Evolutionary conservation across 164 flowering plant species (phyloP), one percentile per base, ranked within the genome.

Genomic region (Aristolochia fimbriata): DNA sequence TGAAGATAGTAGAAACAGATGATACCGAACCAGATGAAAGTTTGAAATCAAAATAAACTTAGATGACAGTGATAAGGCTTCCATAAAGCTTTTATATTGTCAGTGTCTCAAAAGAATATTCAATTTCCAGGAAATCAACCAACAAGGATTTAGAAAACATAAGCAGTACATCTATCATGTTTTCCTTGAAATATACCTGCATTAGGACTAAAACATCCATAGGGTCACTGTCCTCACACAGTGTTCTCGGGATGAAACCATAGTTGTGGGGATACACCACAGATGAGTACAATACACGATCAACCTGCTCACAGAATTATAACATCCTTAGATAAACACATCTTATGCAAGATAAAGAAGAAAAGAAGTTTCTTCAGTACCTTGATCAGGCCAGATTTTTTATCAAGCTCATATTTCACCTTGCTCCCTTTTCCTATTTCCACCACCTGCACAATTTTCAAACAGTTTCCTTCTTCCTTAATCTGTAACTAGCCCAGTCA

Each of bases 341-440:
- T 8, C 3, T 31, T 15, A 16, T 24, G 17, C 27, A 58, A 60
- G 23, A 5, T 52, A 7, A 20, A 31, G 59, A 49, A 30, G 10
- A 22, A 47, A 1, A 0, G 27, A 15, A 68, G 56, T 22, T 47
- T 57, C 23, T 58, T 12, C 31, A 62, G n/a, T 69, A 86, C 97
- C 93, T 83, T 91, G 75, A 91, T 88, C 16, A 91, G 73, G 23
- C 97, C 97, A 64, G 93, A 72, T 60, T 78, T 88, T 60, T 91
- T 91, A 84, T 91, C 97, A 70, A 91, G 91, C 67, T 91, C 97
- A 73, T 91, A 91, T 69, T 91, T 91, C 80, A 91, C 96, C 75
- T 91, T 91, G 76, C 97, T 86, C 54, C 97, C 97, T 71, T 81
- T 91, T 21, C 78, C 70, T 22, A 91, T 91, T 67, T 91, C 96